These are phyloP conservation scores for Begonia loranthoides DNA, from an alignment of 306 rosid species.

Conservation along the genomic window DNA sequence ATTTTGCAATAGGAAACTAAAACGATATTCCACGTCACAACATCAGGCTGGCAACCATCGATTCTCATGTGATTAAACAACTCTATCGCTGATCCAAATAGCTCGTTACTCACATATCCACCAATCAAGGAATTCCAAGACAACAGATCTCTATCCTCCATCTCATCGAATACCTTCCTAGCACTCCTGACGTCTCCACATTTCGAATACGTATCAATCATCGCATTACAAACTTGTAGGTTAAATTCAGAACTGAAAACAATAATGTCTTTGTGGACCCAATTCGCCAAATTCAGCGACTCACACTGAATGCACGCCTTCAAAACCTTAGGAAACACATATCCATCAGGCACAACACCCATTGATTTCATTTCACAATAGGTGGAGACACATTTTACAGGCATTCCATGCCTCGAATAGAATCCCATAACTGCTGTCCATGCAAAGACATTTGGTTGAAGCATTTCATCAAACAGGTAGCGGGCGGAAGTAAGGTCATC, in stretches of 20 bases:
- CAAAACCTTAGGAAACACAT: constrained; percentile 35
- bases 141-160: constrained; percentile 23
- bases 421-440: constrained; percentile 29
- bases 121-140: constrained; percentile 39
- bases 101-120: constrained; percentile 25
- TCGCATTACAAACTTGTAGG: constrained; percentile 20
- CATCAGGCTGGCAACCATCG: constrained; percentile 23
- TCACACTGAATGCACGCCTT: constrained; percentile 23
- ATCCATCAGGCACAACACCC: constrained; percentile 22
- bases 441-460: constrained; percentile 31
- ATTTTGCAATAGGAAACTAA: constrained; percentile 33
- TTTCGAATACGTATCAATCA: constrained; percentile 30
- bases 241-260: constrained; percentile 10
- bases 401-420: constrained; percentile 19
- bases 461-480: constrained; percentile 13
- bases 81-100: constrained; percentile 16
- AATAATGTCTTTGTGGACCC: constrained; percentile 24
- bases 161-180: constrained; percentile 20
- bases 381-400: constrained; percentile 11
- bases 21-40: constrained; percentile 32
- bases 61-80: constrained; percentile 15
- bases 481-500: constrained; percentile 17
- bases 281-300: constrained; percentile 8
- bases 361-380: constrained; percentile 15
- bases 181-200: constrained; percentile 21